Conservation (phyloP, 1,284 basidiomycete species). For the Cutaneotrichosporon sp. region DNA sequence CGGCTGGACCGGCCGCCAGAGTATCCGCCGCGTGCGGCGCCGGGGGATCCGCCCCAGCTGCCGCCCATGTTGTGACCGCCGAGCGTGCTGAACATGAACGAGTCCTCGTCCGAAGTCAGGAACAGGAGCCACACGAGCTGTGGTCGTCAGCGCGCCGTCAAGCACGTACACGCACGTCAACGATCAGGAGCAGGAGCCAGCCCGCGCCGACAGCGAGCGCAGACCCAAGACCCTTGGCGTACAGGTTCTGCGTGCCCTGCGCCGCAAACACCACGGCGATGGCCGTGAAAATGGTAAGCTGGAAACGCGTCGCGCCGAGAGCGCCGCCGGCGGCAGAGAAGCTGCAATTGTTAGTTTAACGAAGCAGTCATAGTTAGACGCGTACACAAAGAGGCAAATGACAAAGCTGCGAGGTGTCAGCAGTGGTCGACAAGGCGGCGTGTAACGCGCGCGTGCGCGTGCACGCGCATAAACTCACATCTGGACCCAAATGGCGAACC, state of each 20-base stretch:
- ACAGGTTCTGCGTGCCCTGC: constrained; percentile 7
- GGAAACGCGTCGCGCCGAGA: constrained; percentile 47
- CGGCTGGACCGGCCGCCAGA: constrained; percentile 5
- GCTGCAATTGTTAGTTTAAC: background rate
- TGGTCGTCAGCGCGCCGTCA: background rate
- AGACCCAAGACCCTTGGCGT: constrained; percentile 46
- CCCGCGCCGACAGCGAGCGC: constrained; percentile 81
- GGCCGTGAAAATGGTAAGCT: constrained; percentile 81
- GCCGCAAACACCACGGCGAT: constrained; percentile 80
- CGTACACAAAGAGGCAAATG: constrained; percentile 44
- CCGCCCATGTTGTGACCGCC: constrained; percentile 81
- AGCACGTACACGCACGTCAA: constrained; percentile 49
- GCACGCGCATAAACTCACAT: constrained; percentile 23
- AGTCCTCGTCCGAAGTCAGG: constrained; percentile 93
- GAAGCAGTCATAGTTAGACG: background rate
- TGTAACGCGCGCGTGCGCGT: too few relatives aligned
- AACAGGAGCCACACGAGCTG: constrained; percentile 92
- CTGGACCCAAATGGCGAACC: constrained; percentile 78
- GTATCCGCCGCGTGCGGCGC: constrained; percentile 29
- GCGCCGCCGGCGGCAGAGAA: constrained; percentile 17
- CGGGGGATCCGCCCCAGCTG: constrained; percentile 60
- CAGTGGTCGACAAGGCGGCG: too few relatives aligned
- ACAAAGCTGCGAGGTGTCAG: constrained; percentile 20
- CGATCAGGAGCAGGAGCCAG: constrained; percentile 85
- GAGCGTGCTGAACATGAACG: constrained; percentile 73